Percentiles rank a stretch among this genome's conserved stretches.
phyloP scores from a whole-genome alignment of 768 basidiomycete species.

The Tulasnella sp. region DNA sequence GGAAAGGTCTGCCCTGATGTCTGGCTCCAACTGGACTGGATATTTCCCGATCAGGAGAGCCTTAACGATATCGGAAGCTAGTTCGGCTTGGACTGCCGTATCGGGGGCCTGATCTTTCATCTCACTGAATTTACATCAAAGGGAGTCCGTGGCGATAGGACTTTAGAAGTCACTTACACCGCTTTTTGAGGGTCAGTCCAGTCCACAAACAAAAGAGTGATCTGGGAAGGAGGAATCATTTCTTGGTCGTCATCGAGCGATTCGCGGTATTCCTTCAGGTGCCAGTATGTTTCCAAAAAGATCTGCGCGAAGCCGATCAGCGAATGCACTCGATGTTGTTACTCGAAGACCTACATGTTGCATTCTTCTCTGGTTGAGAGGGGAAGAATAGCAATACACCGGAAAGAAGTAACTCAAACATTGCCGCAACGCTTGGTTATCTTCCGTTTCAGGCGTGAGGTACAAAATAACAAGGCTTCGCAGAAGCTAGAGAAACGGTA shows the following conservation, averaged over 20 bases:
- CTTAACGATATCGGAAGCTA: constrained; percentile 57
- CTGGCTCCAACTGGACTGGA: constrained; percentile 46
- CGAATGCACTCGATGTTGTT: constrained; percentile 37
- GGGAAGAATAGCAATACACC: constrained; percentile 78
- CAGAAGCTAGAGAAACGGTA: constrained; percentile 43
- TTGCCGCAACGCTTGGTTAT: constrained; percentile 81
- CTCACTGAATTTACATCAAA: neutral
- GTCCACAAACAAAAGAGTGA: constrained; percentile 42
- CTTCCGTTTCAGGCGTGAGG: constrained; percentile 72
- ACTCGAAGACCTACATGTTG: constrained; percentile 47
- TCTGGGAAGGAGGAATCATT: constrained; percentile 38
- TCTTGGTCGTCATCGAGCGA: constrained; percentile 39
- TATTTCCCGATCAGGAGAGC: constrained; percentile 49
- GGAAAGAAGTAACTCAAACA: constrained; percentile 84
- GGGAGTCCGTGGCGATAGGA: neutral
- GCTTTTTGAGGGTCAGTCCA: constrained; percentile 44
- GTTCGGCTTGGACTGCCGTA: constrained; percentile 50
- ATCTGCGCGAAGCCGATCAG: constrained; percentile 36
- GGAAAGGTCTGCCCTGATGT: neutral
- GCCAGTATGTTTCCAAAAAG: constrained; percentile 40
- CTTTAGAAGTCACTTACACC: constrained; percentile 38
- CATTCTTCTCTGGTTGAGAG: constrained; percentile 69
- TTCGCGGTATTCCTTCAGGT: constrained; percentile 38
- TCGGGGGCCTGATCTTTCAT: constrained; percentile 39
- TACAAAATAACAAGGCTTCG: constrained; percentile 56